Evolutionary conservation across 2,329 filamentous ascomycete genomes (phyloP).

Genomic region (Beauveria brongniartii): DNA sequence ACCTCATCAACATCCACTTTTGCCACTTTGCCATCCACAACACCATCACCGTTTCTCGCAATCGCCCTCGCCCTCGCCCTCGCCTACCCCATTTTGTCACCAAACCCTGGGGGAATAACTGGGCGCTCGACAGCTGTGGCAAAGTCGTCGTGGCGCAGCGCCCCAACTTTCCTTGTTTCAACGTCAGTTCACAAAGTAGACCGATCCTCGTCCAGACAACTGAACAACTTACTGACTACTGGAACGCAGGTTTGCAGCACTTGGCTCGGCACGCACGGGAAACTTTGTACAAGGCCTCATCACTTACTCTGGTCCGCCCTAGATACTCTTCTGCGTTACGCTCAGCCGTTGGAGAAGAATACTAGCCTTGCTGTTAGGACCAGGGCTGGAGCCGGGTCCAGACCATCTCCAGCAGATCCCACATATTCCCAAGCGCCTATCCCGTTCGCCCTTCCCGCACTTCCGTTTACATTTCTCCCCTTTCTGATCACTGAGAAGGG

Average conservation of each 20-base stretch:
- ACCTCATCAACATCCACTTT: background rate
- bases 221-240: background rate
- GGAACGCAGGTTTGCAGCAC: background rate
- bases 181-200: background rate
- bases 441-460: slow-evolving; percentile 3
- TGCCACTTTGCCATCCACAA: background rate
- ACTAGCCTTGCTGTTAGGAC: background rate
- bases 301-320: background rate
- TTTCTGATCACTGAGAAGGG: background rate
- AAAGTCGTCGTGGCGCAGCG: slow-evolving; percentile 1
- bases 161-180: background rate
- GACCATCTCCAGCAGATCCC: slow-evolving; percentile 7
- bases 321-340: background rate
- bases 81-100: background rate
- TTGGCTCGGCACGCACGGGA: background rate
- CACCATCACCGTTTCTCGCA: background rate
- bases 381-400: background rate
- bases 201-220: background rate
- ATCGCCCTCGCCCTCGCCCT: background rate
- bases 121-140: background rate
- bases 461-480: background rate
- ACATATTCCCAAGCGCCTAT: slow-evolving; percentile 1
- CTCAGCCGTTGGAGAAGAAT: background rate
- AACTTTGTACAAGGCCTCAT: background rate
- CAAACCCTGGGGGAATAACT: background rate